Base-by-base conservation (phyloP, 176 grass and related monocot species). In the Oryza longistaminata region DNA sequence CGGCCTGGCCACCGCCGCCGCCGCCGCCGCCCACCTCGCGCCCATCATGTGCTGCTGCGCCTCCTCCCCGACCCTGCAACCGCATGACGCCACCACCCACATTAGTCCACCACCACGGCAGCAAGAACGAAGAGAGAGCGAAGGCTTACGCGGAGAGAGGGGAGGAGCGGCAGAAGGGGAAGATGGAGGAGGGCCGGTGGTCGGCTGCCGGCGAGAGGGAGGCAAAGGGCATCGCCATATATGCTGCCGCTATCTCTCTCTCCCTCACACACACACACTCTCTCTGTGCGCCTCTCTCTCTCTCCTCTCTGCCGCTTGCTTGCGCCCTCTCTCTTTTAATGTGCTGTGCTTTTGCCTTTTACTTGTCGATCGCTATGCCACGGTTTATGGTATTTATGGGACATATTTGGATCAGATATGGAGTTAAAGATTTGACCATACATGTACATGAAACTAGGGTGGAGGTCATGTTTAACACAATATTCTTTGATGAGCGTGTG, bases 201-300 rank as follows among this genome's bases (percentile, higher is more conserved):
- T 85, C 83, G 81, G 78, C 90, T 95, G 90, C 90, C 80, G 88
- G 94, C 77, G 94, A 94, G 75, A 85, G 71, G 90, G 89, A 97
- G 89, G 89, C 88, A 92, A 85, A 92, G 34, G 85, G 89, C 83
- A 92, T 94, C 87, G 93, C 93, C 93, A 94, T 94, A 74, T 93
- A 69, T 85, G 85, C 74, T 75, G 69, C 40, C 22, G 40, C 53
- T 24, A 26, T 7, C 78, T 83, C 55, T 62, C 74, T 71, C 14
- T 11, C 77, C 40, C 39, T 48, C 42, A 11, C 42, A 11, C 42
- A 17, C 52, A 53, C 50, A 55, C 16, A 27, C 27, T 70, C 80
- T 70, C 73, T 52, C 50, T 19, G 6, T 55, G 17, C 53, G 53
- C 53, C 53, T 58, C 21, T 16, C 82, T 62, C 80, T 83, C 80